Evolutionary conservation across 176 grass and related monocot genomes (phyloP).

Genomic region (Hyparrhenia diplandra): DNA sequence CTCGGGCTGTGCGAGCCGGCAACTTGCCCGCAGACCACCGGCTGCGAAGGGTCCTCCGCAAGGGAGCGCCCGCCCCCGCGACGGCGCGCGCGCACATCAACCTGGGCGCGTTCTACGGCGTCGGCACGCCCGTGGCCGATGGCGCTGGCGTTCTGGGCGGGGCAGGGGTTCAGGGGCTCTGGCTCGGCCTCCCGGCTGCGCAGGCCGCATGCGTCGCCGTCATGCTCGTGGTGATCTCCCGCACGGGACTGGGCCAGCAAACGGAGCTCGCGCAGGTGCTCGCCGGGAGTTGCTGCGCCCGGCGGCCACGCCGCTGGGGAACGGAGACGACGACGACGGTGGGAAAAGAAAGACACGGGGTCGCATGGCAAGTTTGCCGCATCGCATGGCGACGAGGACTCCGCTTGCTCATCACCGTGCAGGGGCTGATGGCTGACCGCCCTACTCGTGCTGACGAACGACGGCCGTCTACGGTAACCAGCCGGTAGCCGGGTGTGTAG

Average conservation of each 20-base stretch:
- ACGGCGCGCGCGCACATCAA: conserved; percentile 80
- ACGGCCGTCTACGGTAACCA: not conserved
- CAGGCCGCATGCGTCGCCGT: conserved; percentile 71
- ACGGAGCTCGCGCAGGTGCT: conserved; percentile 61
- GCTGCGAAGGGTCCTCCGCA: conserved; percentile 86
- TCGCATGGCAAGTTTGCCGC: conserved; percentile 46
- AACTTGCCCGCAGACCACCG: conserved; percentile 97
- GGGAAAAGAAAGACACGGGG: conserved; percentile 48
- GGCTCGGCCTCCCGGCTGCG: conserved; percentile 80
- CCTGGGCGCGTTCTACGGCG: conserved; percentile 76
- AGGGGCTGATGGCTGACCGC: conserved; percentile 29
- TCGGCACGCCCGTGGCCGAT: conserved; percentile 82
- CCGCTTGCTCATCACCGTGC: conserved; percentile 49
- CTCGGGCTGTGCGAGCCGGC: conserved; percentile 84
- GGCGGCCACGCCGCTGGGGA: not conserved
- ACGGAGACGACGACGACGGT: not conserved
- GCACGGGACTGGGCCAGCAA: conserved; percentile 66
- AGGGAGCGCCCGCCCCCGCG: conserved; percentile 72
- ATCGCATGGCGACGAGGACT: conserved; percentile 43
- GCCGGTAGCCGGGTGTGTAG: not conserved
- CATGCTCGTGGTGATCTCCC: conserved; percentile 62
- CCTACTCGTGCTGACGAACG: no score
- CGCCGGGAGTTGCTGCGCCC: conserved; percentile 35
- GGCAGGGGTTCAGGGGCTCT: conserved; percentile 69
- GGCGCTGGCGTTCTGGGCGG: conserved; percentile 58